A percentile compares a stretch with the other conserved stretches of the same genome.
Conservation (phyloP, 2,329 filamentous ascomycete species). For the Phialocephala subalpina region DNA sequence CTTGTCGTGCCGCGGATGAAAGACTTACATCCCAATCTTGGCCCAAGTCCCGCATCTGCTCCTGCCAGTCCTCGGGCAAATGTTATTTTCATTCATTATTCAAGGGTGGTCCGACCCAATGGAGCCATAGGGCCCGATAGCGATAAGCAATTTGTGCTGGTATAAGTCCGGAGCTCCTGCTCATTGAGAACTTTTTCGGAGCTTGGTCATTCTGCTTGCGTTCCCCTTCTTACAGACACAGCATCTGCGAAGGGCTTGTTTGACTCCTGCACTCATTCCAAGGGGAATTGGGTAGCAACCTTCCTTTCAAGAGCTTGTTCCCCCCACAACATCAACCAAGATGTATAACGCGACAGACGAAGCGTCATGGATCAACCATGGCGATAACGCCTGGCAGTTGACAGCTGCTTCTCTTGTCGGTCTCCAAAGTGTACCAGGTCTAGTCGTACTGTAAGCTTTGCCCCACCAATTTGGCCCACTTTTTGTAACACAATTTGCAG, state of each 20-base stretch:
- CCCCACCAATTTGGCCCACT: not conserved
- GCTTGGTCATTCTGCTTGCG: constrained; percentile 8
- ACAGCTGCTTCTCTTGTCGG: constrained; percentile 58
- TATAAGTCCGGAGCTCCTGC: constrained; percentile 20
- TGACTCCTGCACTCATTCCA: constrained; percentile 2
- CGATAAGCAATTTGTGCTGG: constrained; percentile 23
- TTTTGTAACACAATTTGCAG: constrained; percentile 12
- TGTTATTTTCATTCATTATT: constrained; percentile 29
- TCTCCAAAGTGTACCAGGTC: constrained; percentile 57
- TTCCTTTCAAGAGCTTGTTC: not conserved
- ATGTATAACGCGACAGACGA: constrained; percentile 9
- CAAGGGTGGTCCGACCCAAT: constrained; percentile 24
- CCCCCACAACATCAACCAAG: not conserved
- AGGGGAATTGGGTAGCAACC: constrained; percentile 3
- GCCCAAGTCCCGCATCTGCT: constrained; percentile 17
- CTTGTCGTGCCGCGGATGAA: constrained; percentile 3
- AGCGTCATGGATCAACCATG: constrained; percentile 48
- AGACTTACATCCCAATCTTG: not conserved
- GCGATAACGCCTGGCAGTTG: constrained; percentile 61
- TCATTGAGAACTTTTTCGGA: constrained; percentile 6
- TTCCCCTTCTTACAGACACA: not conserved
- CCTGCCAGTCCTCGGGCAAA: constrained; percentile 14
- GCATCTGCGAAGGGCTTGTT: constrained; percentile 1
- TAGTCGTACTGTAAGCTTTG: constrained; percentile 49
- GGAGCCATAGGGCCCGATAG: constrained; percentile 19